phyloP scores from a whole-genome alignment of 805 yeast species.

The Sungouiella blattae region DNA sequence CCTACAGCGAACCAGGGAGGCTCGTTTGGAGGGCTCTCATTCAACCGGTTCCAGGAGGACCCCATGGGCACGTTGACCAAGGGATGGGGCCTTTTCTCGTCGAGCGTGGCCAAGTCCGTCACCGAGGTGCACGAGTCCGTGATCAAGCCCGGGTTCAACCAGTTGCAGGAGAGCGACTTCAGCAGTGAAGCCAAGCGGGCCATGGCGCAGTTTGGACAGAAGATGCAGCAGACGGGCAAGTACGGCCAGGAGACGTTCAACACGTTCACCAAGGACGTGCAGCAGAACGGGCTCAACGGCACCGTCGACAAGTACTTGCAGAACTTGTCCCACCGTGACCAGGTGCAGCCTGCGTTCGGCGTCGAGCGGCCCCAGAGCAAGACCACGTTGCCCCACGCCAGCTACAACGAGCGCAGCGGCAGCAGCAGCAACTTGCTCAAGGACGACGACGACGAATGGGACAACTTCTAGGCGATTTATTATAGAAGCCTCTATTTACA shows the following conservation, averaged over 20 bases:
- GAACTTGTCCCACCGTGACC: constrained; percentile 52
- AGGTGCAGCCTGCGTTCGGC: constrained; percentile 67
- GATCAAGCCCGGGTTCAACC: constrained; percentile 86
- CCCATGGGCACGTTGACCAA: constrained; percentile 87
- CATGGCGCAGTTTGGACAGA: constrained; percentile 95
- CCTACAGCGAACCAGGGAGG: constrained; percentile 37
- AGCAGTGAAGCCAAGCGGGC: constrained; percentile 84
- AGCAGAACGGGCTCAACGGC: constrained; percentile 36
- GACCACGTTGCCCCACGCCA: constrained; percentile 53
- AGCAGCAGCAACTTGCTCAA: constrained; percentile 4
- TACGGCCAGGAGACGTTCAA: constrained; percentile 69
- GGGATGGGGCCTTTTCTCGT: constrained; percentile 93
- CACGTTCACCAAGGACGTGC: constrained; percentile 48
- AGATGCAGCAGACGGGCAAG: constrained; percentile 82
- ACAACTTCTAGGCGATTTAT: constrained; percentile 46
- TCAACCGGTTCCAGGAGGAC: constrained; percentile 71
- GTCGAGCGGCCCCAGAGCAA: constrained; percentile 52
- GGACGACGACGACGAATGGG: constrained; percentile 60
- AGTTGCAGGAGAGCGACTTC: constrained; percentile 71
- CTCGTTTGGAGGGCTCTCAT: constrained; percentile 52
- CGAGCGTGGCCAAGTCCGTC: constrained; percentile 79
- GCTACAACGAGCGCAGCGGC: constrained; percentile 16
- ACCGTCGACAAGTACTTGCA: constrained; percentile 41
- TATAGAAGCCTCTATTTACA: too few relatives aligned
- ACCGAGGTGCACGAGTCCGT: constrained; percentile 83